Evolutionary conservation across 2,329 filamentous ascomycete genomes (phyloP).

Genomic region (Cladobotryum mycophilum): DNA sequence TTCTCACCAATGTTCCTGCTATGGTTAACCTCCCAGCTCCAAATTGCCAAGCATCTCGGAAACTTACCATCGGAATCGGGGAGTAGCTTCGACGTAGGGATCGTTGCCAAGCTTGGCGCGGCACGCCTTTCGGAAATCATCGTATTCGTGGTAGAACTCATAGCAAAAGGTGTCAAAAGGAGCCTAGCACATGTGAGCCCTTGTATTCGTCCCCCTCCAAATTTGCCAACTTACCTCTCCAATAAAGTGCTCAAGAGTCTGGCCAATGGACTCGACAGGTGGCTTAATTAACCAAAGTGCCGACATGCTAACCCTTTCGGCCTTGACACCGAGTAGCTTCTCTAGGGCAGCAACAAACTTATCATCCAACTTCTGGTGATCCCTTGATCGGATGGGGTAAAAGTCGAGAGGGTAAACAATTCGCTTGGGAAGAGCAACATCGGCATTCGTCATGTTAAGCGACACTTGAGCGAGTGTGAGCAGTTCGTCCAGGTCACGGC

Average conservation of each 20-base stretch:
- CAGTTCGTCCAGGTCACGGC: conserved; percentile 21
- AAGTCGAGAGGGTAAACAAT: conserved; percentile 25
- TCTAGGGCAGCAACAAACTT: conserved; percentile 23
- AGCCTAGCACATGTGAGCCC: conserved; percentile 15
- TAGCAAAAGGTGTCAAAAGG: conserved; percentile 26
- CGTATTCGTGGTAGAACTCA: conserved; percentile 27
- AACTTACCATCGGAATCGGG: conserved; percentile 25
- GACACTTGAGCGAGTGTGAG: conserved; percentile 15
- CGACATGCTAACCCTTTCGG: conserved; percentile 15
- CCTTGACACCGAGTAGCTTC: conserved; percentile 14
- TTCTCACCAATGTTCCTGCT: conserved; percentile 20
- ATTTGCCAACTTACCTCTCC: conserved; percentile 18
- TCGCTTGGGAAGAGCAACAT: conserved; percentile 8
- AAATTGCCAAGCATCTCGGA: neutral
- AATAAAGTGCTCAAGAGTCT: conserved; percentile 23
- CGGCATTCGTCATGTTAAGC: conserved; percentile 8
- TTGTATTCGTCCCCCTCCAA: too few species aligned
- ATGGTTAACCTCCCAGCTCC: conserved; percentile 1
- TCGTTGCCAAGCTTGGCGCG: conserved; percentile 16
- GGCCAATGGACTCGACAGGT: conserved; percentile 16
- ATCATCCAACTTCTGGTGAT: conserved; percentile 10
- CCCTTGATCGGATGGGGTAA: neutral
- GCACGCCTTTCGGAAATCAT: conserved; percentile 23
- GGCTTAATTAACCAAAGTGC: conserved; percentile 17
- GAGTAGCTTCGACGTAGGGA: conserved; percentile 25